Evolutionary conservation across 1,284 basidiomycete species (phyloP), one percentile per base, ranked within the genome.

Genomic region (Malassezia globosa): DNA sequence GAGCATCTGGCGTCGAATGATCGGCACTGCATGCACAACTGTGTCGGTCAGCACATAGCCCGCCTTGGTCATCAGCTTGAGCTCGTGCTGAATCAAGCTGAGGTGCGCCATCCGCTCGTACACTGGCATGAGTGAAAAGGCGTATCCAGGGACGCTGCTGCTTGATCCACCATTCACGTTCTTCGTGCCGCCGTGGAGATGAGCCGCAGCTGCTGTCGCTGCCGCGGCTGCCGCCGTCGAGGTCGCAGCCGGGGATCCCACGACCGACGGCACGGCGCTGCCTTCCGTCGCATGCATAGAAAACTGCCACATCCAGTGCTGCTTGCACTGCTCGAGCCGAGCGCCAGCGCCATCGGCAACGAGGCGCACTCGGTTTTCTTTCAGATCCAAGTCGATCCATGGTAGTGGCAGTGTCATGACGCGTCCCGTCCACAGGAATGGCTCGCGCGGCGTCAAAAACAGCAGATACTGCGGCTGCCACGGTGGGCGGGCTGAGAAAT

Each of bases 391-490:
- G 33, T 65, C 65, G 22, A 64, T 55, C 25, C 50, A 54, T 4
- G 63, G 63, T 51, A 71, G 58, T 29, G 55, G 43, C 40, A 64
- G 58, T n/a, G 61, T 79, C 72, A 95, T 87, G 46, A 87, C 76
- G 1, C 75, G 76, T 5, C 94, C 94, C 40, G 85, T 87, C 94
- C 94, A 99, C 41, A 92, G 77, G 74, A 95, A 99, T 36, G 82
- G 81, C 21, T 80, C 81, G 22, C 83, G 79, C 8, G 94, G 90
- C 29, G 88, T 87, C 31, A 97, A 74, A 22, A 96, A 75, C 40
- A 99, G 78, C 23, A 97, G 75, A 68, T 97, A 97, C 31, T 74
- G 74, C 5, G 74, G 72, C 3, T 31, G 37, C 37, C 18, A 24
- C 23, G 25, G 24, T 18, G 48, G 11, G 11, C 11, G 11, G 2